Evolutionary conservation across 192 early-diverging fungal species (phyloP), one percentile per base, ranked within the genome.

Genomic region (Coemansia sp.): DNA sequence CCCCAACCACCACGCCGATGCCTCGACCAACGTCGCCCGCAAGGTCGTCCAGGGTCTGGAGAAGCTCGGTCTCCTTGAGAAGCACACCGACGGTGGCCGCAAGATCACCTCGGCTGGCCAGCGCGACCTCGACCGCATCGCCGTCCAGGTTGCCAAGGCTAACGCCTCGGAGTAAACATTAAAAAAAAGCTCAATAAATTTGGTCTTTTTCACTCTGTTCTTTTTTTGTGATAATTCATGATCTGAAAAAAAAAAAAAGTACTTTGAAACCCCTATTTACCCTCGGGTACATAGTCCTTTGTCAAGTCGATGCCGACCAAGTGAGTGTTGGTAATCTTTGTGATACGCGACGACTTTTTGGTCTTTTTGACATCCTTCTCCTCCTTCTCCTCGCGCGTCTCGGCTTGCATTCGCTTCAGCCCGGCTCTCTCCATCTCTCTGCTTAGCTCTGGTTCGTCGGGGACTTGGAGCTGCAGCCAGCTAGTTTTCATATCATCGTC

Each of bases 101-200:
- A 87, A 85, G 80, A 95, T 99, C 86, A 91, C 96, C 81, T 88
- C 89, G 63, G 92, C 93, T 73, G 97, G 97, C 61, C 96, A 95
- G 86, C 95, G 96, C 87, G 96, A 98, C 87, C 89, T 99, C 80
- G 97, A 99, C 87, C 94, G 95, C 76, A 97, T 97, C 84, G 92
- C 93, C 68, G 78, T 83, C 65, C 88, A 89, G 86, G 80, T 89
- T 67, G 77, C 79, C 68, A 76, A 77, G 76, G 84, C 82, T 44
- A 59, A 74, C 41, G 49, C 58, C 53, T 56, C 53, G 53, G 53
- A 56, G 53, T 56, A 56, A 56, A 64, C 59, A 30, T 64, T 50
- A 61, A 61, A 66, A 44, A 16, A 32, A 43, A 37, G 52, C n/a
- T 41, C 7, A 65, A 68, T 20, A 32, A 39, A 50, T 7, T 22